phyloP scores from a whole-genome alignment of 495 filamentous ascomycete species.

The Darksidea phi region DNA sequence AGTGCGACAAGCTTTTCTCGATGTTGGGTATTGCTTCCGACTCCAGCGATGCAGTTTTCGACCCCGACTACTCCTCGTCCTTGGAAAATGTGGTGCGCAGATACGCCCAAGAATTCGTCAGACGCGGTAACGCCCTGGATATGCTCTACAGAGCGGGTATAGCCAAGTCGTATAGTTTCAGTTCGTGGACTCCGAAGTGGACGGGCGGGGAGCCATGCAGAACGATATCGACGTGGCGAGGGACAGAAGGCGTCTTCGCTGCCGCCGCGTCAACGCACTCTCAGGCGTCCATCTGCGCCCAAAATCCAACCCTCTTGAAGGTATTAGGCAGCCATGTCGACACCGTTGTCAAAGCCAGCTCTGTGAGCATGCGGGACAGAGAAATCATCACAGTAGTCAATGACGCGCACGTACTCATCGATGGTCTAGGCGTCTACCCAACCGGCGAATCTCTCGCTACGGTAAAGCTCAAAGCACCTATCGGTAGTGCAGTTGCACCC shows the following conservation, averaged over 20 bases:
- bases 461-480: conserved; percentile 4
- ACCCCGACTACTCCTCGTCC: neutral
- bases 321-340: neutral
- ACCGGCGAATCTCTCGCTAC: neutral
- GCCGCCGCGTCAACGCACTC: neutral
- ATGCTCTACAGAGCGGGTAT: neutral
- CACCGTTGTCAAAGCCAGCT: neutral
- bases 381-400: conserved; percentile 8
- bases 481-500: conserved; percentile 1
- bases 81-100: neutral
- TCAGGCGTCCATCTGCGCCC: neutral
- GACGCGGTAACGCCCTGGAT: neutral
- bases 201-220: neutral
- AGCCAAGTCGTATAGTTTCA: neutral
- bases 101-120: neutral
- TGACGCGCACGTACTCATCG: neutral
- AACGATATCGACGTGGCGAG: neutral
- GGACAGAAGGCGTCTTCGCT: neutral
- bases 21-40: neutral
- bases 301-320: neutral
- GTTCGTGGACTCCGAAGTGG: neutral
- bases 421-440: neutral
- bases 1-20: neutral
- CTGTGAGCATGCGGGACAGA: neutral
- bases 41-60: neutral